These are phyloP conservation scores for Sideroxylon spinosum DNA, from an alignment of 179 eudicot species.

Conservation along the genomic window DNA sequence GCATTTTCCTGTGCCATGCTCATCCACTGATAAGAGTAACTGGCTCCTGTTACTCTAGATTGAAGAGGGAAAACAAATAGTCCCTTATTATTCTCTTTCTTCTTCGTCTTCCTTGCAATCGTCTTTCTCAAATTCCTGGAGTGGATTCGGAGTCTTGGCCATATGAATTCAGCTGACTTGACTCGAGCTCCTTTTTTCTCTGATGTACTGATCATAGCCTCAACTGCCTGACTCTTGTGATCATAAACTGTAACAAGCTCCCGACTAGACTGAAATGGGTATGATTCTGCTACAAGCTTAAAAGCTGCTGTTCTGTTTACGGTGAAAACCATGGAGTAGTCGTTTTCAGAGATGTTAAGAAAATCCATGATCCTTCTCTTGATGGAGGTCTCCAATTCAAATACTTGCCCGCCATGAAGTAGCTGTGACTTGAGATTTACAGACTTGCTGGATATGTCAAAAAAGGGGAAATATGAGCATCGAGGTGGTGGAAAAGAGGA, in stretches of 20 bases:
- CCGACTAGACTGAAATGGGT: constrained; percentile 60
- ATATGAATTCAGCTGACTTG: constrained; percentile 69
- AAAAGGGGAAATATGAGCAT: constrained; percentile 53
- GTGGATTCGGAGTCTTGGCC: constrained; percentile 76
- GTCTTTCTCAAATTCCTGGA: constrained; percentile 50
- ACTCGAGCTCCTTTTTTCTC: constrained; percentile 65
- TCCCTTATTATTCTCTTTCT: constrained; percentile 43
- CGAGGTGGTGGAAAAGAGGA: constrained; percentile 42
- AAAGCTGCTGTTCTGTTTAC: constrained; percentile 85
- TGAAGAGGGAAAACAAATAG: constrained; percentile 83
- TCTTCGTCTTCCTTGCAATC: constrained; percentile 55
- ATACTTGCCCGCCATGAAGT: constrained; percentile 46
- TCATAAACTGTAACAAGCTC: constrained; percentile 84
- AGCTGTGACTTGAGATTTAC: constrained; percentile 64
- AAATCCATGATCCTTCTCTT: constrained; percentile 65
- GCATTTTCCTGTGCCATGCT: constrained; percentile 77
- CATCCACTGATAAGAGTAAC: constrained; percentile 98
- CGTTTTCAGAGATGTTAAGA: constrained; percentile 59
- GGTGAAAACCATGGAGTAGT: constrained; percentile 72
- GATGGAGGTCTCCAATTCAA: constrained; percentile 54
- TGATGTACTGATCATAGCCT: constrained; percentile 45
- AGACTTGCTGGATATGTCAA: constrained; percentile 53
- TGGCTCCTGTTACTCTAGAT: constrained; percentile 72
- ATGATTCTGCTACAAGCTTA: constrained; percentile 73
- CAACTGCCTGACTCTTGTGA: constrained; percentile 72